Base-by-base conservation (phyloP, 495 filamentous ascomycete genomes). In the Lasiosphaeria miniovina region DNA sequence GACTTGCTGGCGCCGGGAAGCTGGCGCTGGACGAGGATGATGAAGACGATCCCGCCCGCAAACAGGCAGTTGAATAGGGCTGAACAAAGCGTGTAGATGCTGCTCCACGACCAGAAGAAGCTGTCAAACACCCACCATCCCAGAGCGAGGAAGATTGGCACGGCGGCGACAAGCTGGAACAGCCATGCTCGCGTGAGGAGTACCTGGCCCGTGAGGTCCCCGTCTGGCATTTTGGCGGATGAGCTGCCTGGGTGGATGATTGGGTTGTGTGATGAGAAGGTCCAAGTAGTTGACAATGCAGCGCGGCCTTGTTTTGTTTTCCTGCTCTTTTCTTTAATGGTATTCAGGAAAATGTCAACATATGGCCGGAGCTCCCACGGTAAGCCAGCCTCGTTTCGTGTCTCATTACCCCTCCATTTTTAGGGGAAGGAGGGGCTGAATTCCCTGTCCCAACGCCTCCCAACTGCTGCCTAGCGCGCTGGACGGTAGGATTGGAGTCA, bases 21-120 rank as follows among this genome's bases (percentile, higher is more conserved):
- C 43, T 46, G 7, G 43, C 43, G 43, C 43, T 46, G 43, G 43
- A 46, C 43, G 43, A 46, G 43, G 8, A 46, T n/a, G 43, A 46
- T 6, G 43, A 46, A 46, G 12, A 46, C 43, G 11, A 46, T 46
- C 3, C 43, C 43, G 8, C 12, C 43, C 12, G 43, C 7, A n/a
- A 46, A 46, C 8, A 46, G 15, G 8, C 8, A 11, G 43, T 46
- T 46, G 43, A 46, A 46, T 1, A 46, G 43, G 0, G 7, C 7
- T 2, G 43, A 9, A n/a, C 12, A 11, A 46, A 46, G 43, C 6
- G 6, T 46, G 43, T 46, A 46, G 43, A 46, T 46, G 43, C 6
- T 46, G 43, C 3, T 46, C 43, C 43, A 46, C 43, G 43, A 14
- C 8, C 12, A 46, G 12, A 46, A 46, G 11, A 11, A 46, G 43